Evolutionary conservation across 306 rosid genomes (phyloP), one percentile per base, ranked within the genome.

Genomic region (Psophocarpus tetragonolobus): DNA sequence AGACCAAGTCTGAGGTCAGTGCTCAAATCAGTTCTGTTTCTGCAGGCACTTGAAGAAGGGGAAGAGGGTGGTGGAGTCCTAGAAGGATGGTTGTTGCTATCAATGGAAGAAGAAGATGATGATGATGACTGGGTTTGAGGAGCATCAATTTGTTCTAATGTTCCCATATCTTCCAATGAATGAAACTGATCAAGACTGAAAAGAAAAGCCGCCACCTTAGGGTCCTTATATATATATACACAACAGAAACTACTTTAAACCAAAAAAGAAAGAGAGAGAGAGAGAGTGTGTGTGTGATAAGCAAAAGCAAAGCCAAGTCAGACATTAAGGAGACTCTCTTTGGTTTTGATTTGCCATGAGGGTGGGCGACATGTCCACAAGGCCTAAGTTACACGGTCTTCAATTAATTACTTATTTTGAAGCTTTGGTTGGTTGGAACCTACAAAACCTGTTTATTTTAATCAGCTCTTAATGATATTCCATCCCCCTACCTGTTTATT

Each of bases 311-410:
- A 70, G 84, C 58, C 61, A 77, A 67, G 80, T 63, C 53, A 82
- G 84, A 75, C 21, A 76, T 33, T 71, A 20, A 54, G 81, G 42
- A 72, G 42, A 75, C 32, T 62, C 75, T 73, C 14, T 18, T 39
- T 35, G 70, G 88, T 82, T 86, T 76, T 84, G 87, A 82, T 84
- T 84, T 87, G 88, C 87, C 78, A 3, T 80, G 83, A 75, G 85
- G 87, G 88, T 84, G 88, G 91, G 85, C 82, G 71, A 84, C 91
- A 87, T 71, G 88, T 82, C 84, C 85, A 80, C 75, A 80, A 73
- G 84, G 85, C 53, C 84, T 84, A 75, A 73, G 80, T 70, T 76
- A 82, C 82, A 69, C 50, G 76, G 79, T 74, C 84, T 82, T 84
- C 41, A 85, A 76, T 79, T 82, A 51, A 67, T 71, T 82, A 62